Percentiles rank a stretch among this genome's conserved stretches.
These are phyloP conservation scores for Eucalyptus erythrocorys DNA, from an alignment of 345 rosid species.

Conservation along the genomic window DNA sequence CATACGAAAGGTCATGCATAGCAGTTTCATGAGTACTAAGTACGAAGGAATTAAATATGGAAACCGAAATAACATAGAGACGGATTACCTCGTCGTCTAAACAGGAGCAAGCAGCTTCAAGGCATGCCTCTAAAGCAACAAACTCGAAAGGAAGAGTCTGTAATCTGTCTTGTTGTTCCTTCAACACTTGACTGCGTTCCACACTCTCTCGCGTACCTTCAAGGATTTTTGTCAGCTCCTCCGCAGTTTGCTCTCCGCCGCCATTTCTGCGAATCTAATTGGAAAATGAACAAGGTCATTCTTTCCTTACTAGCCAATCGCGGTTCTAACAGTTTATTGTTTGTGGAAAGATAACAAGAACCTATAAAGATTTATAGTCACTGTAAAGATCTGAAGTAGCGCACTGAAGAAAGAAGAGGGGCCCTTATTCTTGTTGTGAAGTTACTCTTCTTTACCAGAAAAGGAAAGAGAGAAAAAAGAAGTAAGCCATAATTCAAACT, in stretches of 20 bases:
- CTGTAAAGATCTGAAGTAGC: not conserved
- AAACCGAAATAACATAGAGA: not conserved
- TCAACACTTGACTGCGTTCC: not conserved
- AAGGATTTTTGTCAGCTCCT: not conserved
- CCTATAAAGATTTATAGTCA: not conserved
- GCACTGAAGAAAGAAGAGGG: not conserved
- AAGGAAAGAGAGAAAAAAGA: too few relatives aligned
- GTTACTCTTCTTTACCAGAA: too few relatives aligned
- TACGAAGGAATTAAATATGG: not conserved
- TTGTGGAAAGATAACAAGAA: not conserved
- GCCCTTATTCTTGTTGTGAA: not conserved
- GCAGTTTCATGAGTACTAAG: not conserved
- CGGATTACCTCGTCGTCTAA: slow-evolving; percentile 39
- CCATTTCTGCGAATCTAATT: not conserved
- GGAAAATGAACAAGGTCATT: not conserved
- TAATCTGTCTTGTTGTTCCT: slow-evolving; percentile 18
- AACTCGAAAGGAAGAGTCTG: slow-evolving; percentile 58
- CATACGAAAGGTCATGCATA: not conserved
- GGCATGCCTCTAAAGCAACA: slow-evolving; percentile 59
- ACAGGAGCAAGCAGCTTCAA: slow-evolving; percentile 61
- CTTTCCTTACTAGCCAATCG: not conserved
- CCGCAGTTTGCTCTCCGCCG: not conserved
- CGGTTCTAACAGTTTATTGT: not conserved
- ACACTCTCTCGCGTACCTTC: not conserved
- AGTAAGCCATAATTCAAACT: not conserved